Base-by-base conservation (phyloP, 1,284 basidiomycete species). In the Inonotus obliquus region DNA sequence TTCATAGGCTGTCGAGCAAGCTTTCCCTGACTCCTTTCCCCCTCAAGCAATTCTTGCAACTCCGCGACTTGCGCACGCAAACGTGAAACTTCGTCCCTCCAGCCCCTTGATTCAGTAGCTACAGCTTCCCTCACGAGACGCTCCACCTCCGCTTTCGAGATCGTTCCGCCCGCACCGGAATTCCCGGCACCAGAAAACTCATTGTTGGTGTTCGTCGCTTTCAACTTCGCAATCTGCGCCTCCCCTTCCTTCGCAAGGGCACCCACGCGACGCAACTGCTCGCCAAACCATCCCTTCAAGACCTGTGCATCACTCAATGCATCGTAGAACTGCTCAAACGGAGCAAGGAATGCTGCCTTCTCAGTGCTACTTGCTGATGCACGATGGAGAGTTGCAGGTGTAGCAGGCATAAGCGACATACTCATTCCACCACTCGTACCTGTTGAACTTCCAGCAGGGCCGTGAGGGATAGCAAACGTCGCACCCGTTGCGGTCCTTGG, bases 271-370 rank as follows among this genome's bases (percentile, higher is more conserved):
- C 63, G 45, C 29, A 91, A 70, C 72, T 91, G 89, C 59, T 90
- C 88, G 21, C 77, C 76, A 5, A 92, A 77, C 86, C 87, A 91
- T 45, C 71, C 69, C 74, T 89, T 89, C 61, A 91, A 80, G 69
- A 88, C 83, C 69, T 82, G 85, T 47, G 87, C 84, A 69, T 91
- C 88, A 63, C 85, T 82, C 39, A 93, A 79, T 1, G 89, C 85
- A 63, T 90, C 87, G 68, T 91, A 92, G 72, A 92, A 91, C 62
- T 79, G 71, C 69, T 88, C 88, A 65, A 92, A 93, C 1, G 87
- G 88, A 0, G 86, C 82, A 55, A 92, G 74, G 71, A 93, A 92
- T 19, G 87, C 84, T 0, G 81, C 76, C 69, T 86, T 88, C 60
- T 62, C 59, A 61, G 71, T 87, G 62, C 61, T 59, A 61, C 71